phyloP scores from a whole-genome alignment of 1,284 basidiomycete genomes.

The Fomitopsis betulina region DNA sequence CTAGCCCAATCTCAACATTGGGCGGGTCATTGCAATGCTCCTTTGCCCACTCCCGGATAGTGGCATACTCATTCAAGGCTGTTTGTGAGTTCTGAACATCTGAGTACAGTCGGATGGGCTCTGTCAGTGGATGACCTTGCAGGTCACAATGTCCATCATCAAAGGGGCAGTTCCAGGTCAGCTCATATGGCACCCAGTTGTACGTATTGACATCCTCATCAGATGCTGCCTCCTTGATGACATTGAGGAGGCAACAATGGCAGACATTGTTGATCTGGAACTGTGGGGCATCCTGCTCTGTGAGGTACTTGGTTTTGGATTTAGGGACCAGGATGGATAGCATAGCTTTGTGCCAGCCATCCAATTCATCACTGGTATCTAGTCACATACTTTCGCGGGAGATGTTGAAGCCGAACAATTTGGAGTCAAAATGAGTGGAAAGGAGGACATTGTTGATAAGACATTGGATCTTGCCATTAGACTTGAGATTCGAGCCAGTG shows the following conservation, averaged over 20 bases:
- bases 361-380: neutral
- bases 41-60: neutral
- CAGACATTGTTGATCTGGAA: neutral
- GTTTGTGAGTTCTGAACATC: neutral
- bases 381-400: neutral
- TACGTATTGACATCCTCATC: neutral
- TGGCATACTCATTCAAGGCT: neutral
- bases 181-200: neutral
- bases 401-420: neutral
- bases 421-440: neutral
- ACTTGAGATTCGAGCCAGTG: neutral
- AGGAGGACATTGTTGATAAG: neutral
- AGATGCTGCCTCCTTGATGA: neutral
- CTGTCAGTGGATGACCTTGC: neutral
- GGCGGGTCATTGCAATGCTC: neutral
- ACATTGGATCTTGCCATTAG: neutral
- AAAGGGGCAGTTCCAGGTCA: neutral
- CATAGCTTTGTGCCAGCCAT: neutral
- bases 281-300: neutral
- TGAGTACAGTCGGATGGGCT: neutral
- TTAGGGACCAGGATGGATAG: neutral
- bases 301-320: neutral
- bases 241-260: neutral
- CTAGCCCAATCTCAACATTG: neutral
- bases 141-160: neutral